These are phyloP conservation scores for Peniophora sp. DNA, from an alignment of 1,284 basidiomycete genomes.

Conservation along the genomic window DNA sequence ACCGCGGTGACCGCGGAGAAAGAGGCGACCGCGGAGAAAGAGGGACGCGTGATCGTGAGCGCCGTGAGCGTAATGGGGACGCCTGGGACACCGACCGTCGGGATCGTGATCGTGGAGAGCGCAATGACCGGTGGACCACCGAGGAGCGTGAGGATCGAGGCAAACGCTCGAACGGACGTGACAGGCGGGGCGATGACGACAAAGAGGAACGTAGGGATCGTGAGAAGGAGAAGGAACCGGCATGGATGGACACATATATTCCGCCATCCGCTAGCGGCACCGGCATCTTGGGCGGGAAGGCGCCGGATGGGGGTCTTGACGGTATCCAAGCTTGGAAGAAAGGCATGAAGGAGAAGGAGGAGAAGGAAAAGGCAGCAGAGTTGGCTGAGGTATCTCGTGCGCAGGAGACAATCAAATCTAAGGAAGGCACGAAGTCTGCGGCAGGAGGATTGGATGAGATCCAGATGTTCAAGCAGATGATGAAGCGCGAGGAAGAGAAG, in stretches of 20 bases:
- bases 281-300: slow-evolving; percentile 58
- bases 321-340: slow-evolving; percentile 89
- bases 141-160: slow-evolving; percentile 60
- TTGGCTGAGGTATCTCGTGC: slow-evolving; percentile 4
- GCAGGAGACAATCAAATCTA: neutral
- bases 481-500: slow-evolving; percentile 76
- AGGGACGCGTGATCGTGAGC: slow-evolving; percentile 21
- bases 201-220: slow-evolving; percentile 36
- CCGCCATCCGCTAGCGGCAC: slow-evolving; percentile 39
- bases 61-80: slow-evolving; percentile 19
- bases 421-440: slow-evolving; percentile 20
- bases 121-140: slow-evolving; percentile 39
- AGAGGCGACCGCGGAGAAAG: slow-evolving; percentile 11
- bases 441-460: slow-evolving; percentile 65
- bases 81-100: slow-evolving; percentile 19
- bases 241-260: slow-evolving; percentile 89
- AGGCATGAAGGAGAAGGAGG: slow-evolving; percentile 76
- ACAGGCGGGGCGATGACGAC: slow-evolving; percentile 51
- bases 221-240: slow-evolving; percentile 76
- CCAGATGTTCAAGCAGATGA: slow-evolving; percentile 78
- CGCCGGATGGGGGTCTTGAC: slow-evolving; percentile 62
- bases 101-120: slow-evolving; percentile 26
- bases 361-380: slow-evolving; percentile 37
- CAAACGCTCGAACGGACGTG: slow-evolving; percentile 51
- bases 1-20: slow-evolving; percentile 16